Base-by-base conservation (phyloP, 1,284 basidiomycete genomes). In the Boletus hoseneyae region DNA sequence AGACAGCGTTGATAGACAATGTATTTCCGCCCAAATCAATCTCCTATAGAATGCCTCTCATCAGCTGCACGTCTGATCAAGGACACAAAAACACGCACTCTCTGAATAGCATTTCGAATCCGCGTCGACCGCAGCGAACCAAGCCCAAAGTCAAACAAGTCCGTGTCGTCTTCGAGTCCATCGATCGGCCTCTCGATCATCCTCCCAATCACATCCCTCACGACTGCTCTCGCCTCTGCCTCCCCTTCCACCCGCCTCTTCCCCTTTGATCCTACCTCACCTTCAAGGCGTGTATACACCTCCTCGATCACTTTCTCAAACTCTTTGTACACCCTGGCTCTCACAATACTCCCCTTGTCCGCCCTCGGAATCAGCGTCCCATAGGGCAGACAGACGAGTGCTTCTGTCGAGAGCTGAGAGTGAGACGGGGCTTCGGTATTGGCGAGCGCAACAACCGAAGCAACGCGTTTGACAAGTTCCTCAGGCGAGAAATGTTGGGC, bases 81-180 rank as follows among this genome's bases (percentile, higher is more conserved):
- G 16, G 15, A 10, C 25, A 41, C 19, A 27, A 1, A 25, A 10
- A 35, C 13, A 48, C 57, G 33, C 35, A 65, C 70, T 58, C 75
- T 75, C 55, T 73, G 71, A 39, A 78, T 67, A 7, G 70, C 64
- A 53, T 80, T 81, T 30, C 80, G 66, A 29, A 85, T 73, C 23
- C 79, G 68, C 6, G 76, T 75, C 12, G 77, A 78, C 55, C 79
- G 75, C 10, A 85, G 62, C 9, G 80, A 83, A 61, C 82, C 78
- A 34, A 30, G 12, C 29, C 29, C 29, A 6, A 30, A 30, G 12
- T 30, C 29, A 30, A 30, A 30, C 29, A 30, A 85, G 70, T 74
- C 70, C 18, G 66, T 60, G 10, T 65, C 61, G 44, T 70, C 66
- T 33, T 64, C 57, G 23, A 73, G 59, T 12, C 57, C 53, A 18